phyloP scores from a whole-genome alignment of 2,329 filamentous ascomycete species.

The Ophiostoma tasmaniense region DNA sequence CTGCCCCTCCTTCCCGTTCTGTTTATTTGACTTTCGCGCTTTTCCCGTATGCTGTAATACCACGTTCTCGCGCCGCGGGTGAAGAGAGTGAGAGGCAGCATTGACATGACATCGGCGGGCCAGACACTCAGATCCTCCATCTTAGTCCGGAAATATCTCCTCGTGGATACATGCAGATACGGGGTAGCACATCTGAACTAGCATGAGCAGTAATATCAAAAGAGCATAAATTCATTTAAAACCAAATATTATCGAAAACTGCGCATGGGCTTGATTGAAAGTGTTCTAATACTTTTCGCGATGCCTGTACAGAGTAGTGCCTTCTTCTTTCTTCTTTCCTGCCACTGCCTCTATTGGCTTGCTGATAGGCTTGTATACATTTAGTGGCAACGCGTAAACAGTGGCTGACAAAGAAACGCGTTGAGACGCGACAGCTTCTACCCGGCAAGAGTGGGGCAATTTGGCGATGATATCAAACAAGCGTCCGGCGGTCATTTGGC shows the following conservation, averaged over 20 bases:
- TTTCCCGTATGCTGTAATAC: constrained; percentile 11
- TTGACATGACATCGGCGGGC: background rate
- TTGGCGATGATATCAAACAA: background rate
- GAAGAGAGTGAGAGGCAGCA: constrained; percentile 3
- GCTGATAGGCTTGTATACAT: background rate
- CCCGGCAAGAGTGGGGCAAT: background rate
- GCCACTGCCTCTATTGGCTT: background rate
- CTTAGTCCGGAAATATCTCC: background rate
- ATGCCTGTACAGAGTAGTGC: too few species aligned
- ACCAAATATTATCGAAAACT: background rate
- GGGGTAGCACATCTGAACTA: background rate
- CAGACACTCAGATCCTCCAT: background rate
- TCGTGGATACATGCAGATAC: background rate
- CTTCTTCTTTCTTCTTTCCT: background rate
- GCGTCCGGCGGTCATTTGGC: background rate
- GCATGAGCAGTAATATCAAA: background rate
- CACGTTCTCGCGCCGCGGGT: background rate
- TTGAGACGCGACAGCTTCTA: background rate
- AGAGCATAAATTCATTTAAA: background rate
- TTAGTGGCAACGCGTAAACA: constrained; percentile 7
- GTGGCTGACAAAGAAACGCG: constrained; percentile 7
- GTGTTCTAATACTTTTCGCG: too few species aligned
- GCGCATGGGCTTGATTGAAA: background rate
- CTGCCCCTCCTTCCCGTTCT: constrained; percentile 3
- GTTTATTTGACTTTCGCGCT: constrained; percentile 7